Evolutionary conservation across 2,329 filamentous ascomycete species (phyloP).

Genomic region (Mariannaea sp.): DNA sequence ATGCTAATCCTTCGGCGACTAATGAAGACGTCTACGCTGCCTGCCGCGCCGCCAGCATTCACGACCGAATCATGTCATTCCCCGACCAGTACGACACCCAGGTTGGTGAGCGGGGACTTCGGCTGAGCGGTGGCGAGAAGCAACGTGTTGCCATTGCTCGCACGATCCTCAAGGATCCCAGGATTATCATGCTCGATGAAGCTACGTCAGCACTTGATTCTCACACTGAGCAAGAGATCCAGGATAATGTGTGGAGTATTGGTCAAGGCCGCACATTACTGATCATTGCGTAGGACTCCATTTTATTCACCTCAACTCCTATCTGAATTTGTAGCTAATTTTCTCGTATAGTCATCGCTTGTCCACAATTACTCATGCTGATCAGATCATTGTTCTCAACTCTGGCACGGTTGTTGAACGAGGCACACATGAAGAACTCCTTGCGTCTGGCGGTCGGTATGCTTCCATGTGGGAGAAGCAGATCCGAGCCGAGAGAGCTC

Average conservation of each 20-base stretch:
- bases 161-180: slow-evolving; percentile 88
- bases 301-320: not conserved
- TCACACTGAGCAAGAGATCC: slow-evolving; percentile 91
- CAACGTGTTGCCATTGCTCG: slow-evolving; percentile 92
- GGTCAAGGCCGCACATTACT: slow-evolving; percentile 88
- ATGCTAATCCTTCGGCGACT: slow-evolving; percentile 80
- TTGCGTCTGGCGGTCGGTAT: slow-evolving; percentile 74
- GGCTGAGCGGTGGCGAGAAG: slow-evolving; percentile 89
- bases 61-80: slow-evolving; percentile 88
- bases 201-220: slow-evolving; percentile 91
- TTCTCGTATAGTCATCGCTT: slow-evolving; percentile 66
- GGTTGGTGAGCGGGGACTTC: slow-evolving; percentile 86
- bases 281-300: slow-evolving; percentile 78
- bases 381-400: slow-evolving; percentile 81
- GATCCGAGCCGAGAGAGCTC: slow-evolving; percentile 73
- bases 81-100: slow-evolving; percentile 88
- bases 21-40: slow-evolving; percentile 83
- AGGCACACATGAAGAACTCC: slow-evolving; percentile 78
- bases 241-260: slow-evolving; percentile 80
- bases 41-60: slow-evolving; percentile 85
- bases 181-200: slow-evolving; percentile 91
- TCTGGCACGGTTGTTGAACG: slow-evolving; percentile 77
- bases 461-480: slow-evolving; percentile 90
- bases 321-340: slow-evolving; percentile 25
- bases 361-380: slow-evolving; percentile 83